Evolutionary conservation across 139 green algal genomes (phyloP).

Genomic region (Tetradesmus lagerheimii): DNA sequence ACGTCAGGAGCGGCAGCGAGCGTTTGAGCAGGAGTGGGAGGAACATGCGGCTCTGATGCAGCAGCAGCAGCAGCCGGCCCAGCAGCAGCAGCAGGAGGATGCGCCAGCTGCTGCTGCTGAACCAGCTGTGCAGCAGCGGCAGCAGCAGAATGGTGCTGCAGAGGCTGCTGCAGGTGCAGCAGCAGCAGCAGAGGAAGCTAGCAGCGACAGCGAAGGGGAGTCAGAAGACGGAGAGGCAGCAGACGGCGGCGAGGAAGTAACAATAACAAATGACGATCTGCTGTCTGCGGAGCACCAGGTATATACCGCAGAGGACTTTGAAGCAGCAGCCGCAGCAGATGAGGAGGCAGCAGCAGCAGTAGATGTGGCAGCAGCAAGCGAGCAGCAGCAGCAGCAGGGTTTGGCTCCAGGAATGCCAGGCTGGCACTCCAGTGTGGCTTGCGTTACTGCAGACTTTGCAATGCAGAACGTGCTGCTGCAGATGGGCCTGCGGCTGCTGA

Average conservation of each 20-base stretch:
- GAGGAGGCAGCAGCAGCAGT: conserved; percentile 26
- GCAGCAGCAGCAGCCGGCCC: conserved; percentile 32
- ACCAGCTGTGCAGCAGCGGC: not conserved
- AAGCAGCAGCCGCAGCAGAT: not conserved
- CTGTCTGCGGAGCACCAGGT: conserved; percentile 30
- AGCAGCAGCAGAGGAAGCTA: not conserved
- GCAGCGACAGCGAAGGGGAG: not conserved
- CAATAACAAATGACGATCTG: conserved; percentile 25
- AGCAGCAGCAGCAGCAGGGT: too few species aligned
- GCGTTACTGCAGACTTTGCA: conserved; percentile 93
- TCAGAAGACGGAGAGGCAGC: not conserved
- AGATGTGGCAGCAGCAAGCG: conserved; percentile 7
- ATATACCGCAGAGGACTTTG: conserved; percentile 8
- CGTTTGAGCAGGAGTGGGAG: conserved; percentile 47
- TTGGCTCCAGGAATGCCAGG: conserved; percentile 18
- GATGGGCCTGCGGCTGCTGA: conserved; percentile 89
- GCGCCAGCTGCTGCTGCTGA: not conserved
- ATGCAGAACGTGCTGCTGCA: conserved; percentile 99
- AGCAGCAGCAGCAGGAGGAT: conserved; percentile 18
- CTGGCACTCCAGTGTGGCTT: conserved; percentile 66
- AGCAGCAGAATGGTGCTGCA: conserved; percentile 19
- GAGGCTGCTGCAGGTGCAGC: not conserved
- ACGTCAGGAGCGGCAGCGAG: conserved; percentile 39
- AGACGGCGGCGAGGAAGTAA: not conserved
- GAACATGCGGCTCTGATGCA: conserved; percentile 30